A percentile compares a stretch with the other conserved stretches of the same genome.
These are phyloP conservation scores for Albugo laibachii DNA, from an alignment of 352 stramenopile species.

Conservation along the genomic window DNA sequence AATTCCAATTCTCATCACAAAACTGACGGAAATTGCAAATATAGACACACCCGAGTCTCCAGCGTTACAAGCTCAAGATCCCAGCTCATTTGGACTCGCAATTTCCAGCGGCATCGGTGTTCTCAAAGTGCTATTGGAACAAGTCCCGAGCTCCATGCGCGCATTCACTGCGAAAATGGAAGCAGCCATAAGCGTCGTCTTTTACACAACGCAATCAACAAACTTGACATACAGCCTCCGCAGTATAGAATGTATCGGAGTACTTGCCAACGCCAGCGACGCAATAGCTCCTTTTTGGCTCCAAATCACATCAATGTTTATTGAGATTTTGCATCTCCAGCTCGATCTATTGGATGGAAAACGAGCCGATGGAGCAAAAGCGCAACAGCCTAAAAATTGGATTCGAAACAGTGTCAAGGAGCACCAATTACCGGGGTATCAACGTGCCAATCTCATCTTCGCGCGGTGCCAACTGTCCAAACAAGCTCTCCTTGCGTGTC, in stretches of 20 bases:
- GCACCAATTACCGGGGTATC: conserved; percentile 20
- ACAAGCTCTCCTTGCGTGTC: conserved; percentile 17
- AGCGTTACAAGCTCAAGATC: no score
- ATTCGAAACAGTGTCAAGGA: no score
- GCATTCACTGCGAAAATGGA: conserved; percentile 47
- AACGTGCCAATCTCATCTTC: conserved; percentile 24
- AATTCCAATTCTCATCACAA: no score
- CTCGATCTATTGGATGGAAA: conserved; percentile 31
- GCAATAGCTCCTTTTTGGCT: conserved; percentile 40
- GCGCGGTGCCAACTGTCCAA: conserved; percentile 19
- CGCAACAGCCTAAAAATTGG: no score
- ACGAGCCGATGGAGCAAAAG: background rate
- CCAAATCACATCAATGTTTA: conserved; percentile 31
- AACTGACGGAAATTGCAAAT: no score
- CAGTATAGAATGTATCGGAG: conserved; percentile 16
- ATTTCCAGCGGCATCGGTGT: conserved; percentile 16
- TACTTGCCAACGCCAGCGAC: conserved; percentile 11
- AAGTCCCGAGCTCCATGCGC: conserved; percentile 29
- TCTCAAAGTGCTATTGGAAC: conserved; percentile 22
- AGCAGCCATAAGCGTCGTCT: conserved; percentile 10
- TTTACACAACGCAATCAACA: no score
- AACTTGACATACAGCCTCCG: no score
- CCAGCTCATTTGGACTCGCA: no score
- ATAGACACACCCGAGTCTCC: no score
- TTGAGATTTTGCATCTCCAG: conserved; percentile 41